These are phyloP conservation scores for Penicillium cinerascens DNA, from an alignment of 495 filamentous ascomycete species.

Conservation along the genomic window DNA sequence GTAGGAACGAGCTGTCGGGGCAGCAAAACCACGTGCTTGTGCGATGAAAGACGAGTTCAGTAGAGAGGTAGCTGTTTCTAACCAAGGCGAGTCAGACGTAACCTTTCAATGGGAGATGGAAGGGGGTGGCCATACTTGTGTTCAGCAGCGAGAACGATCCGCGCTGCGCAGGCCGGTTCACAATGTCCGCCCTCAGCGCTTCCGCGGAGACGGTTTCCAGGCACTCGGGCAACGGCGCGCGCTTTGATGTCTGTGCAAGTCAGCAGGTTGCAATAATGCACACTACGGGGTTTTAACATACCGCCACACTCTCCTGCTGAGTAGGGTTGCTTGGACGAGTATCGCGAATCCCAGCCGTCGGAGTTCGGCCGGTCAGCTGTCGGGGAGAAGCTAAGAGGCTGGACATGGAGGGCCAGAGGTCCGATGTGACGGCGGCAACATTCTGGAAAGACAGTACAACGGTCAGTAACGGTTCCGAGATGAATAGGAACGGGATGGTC, in stretches of 20 bases:
- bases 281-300: slow-evolving; percentile 9
- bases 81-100: neutral
- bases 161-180: slow-evolving; percentile 16
- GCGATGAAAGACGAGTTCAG: slow-evolving; percentile 24
- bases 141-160: slow-evolving; percentile 18
- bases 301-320: slow-evolving; percentile 14
- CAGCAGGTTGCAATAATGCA: neutral
- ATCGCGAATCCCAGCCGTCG: slow-evolving; percentile 18
- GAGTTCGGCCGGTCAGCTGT: slow-evolving; percentile 24
- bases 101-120: neutral
- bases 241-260: slow-evolving; percentile 6
- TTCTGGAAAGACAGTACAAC: slow-evolving; percentile 23
- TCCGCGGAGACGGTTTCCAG: slow-evolving; percentile 28
- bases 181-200: slow-evolving; percentile 19
- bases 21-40: slow-evolving; percentile 7
- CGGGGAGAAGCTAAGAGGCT: slow-evolving; percentile 36
- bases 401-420: slow-evolving; percentile 45
- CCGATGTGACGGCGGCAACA: slow-evolving; percentile 35
- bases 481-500: neutral
- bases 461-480: slow-evolving; percentile 12
- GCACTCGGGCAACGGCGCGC: slow-evolving; percentile 26
- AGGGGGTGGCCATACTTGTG: slow-evolving; percentile 10
- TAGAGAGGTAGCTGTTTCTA: slow-evolving; percentile 16
- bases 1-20: slow-evolving; percentile 29
- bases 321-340: slow-evolving; percentile 12